These are phyloP conservation scores for Murraya paniculata DNA, from an alignment of 345 rosid genomes.

Conservation along the genomic window DNA sequence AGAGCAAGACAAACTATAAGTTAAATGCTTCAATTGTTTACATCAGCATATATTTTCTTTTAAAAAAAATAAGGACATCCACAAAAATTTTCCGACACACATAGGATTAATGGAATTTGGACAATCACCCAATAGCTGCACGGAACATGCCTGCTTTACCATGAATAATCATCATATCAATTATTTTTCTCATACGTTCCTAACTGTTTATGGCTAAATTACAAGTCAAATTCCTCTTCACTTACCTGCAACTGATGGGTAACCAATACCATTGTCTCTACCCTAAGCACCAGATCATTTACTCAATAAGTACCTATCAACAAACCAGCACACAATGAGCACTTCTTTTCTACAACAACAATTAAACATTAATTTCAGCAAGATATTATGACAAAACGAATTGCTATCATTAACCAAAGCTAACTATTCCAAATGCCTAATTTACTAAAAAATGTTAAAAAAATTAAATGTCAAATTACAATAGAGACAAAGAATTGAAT, in stretches of 20 bases:
- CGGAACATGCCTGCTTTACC: not conserved
- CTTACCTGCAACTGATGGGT: slow-evolving; percentile 87
- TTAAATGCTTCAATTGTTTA: not conserved
- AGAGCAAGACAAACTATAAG: not conserved
- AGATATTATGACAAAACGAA: not conserved
- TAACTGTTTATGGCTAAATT: not conserved
- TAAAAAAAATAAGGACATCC: not conserved
- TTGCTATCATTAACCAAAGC: not conserved
- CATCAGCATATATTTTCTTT: not conserved
- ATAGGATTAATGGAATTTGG: not conserved
- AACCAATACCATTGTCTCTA: slow-evolving; percentile 78
- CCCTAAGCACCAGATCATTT: slow-evolving; percentile 57
- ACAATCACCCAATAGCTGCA: not conserved
- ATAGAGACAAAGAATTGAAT: not conserved
- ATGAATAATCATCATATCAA: not conserved
- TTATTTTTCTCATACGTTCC: not conserved
- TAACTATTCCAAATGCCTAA: not conserved
- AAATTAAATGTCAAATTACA: not conserved
- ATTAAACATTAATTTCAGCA: not conserved
- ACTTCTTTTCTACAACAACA: not conserved
- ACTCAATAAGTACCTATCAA: slow-evolving; percentile 42
- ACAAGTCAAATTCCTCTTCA: slow-evolving; percentile 2
- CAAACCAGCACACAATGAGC: slow-evolving; percentile 16
- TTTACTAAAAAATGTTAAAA: not conserved
- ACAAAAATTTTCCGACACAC: not conserved